Conservation (phyloP, 495 filamentous ascomycete species). For the Penicillium parvum region DNA sequence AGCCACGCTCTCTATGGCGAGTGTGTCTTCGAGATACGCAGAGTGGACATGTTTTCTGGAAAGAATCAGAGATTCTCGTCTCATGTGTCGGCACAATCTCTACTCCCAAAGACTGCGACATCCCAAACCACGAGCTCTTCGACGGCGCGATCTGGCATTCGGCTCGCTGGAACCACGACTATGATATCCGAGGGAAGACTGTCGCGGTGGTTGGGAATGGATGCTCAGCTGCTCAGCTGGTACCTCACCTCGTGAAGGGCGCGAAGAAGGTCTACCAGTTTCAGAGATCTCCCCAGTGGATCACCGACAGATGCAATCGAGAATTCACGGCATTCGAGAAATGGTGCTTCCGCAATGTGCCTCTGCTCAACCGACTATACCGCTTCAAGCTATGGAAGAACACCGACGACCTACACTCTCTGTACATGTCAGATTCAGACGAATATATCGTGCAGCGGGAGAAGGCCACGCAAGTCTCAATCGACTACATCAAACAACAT, state of each 20-base stretch:
- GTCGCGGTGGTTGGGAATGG: conserved; percentile 48
- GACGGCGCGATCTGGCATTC: conserved; percentile 12
- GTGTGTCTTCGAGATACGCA: background rate
- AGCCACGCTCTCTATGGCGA: background rate
- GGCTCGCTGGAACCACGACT: conserved; percentile 15
- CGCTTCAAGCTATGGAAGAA: too few species aligned
- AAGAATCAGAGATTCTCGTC: background rate
- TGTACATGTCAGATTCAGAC: too few species aligned
- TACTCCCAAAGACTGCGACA: conserved; percentile 16
- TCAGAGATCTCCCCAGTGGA: background rate
- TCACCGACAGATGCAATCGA: too few species aligned
- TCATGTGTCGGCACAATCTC: conserved; percentile 30
- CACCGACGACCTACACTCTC: too few species aligned
- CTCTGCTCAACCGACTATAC: too few species aligned
- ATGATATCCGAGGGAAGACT: conserved; percentile 33
- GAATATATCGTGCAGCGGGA: too few species aligned
- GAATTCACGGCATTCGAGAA: too few species aligned
- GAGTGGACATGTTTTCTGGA: background rate
- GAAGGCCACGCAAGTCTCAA: too few species aligned
- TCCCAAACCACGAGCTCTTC: too few species aligned
- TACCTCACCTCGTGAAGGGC: background rate
- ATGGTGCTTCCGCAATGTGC: too few species aligned
- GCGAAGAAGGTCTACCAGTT: background rate
- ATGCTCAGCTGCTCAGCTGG: conserved; percentile 41
- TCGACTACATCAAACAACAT: too few species aligned